Evolutionary conservation across 2,329 filamentous ascomycete species (phyloP).

Genomic region (Aspergillus ibericus): DNA sequence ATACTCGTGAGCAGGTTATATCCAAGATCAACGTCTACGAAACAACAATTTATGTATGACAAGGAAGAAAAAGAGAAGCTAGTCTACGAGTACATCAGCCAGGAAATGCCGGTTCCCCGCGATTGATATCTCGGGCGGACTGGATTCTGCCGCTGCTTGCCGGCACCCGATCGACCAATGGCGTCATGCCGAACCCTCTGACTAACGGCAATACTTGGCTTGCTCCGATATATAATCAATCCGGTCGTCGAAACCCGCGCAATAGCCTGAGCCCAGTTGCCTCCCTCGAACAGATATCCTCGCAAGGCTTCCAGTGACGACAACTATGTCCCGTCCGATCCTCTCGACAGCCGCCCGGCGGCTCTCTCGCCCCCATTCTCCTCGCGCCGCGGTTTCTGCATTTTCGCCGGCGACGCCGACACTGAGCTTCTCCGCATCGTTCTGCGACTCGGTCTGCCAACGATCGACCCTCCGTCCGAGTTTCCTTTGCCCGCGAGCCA

Average conservation of each 20-base stretch:
- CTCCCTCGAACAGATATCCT: neutral
- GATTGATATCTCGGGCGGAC: constrained; percentile 7
- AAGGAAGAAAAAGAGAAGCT: neutral
- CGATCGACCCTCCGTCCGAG: constrained; percentile 12
- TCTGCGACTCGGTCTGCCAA: constrained; percentile 23
- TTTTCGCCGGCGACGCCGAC: constrained; percentile 26
- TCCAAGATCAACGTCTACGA: neutral
- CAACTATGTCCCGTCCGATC: constrained; percentile 32
- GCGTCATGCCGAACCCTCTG: constrained; percentile 25
- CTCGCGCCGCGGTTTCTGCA: constrained; percentile 14
- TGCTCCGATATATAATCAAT: constrained; percentile 27
- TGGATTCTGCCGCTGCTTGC: constrained; percentile 29
- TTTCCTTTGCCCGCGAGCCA: neutral
- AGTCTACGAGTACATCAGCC: neutral
- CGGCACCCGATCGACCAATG: constrained; percentile 31
- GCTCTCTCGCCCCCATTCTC: constrained; percentile 21
- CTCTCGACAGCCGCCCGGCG: constrained; percentile 27
- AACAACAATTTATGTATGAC: neutral
- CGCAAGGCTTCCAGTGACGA: neutral
- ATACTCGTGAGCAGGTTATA: neutral
- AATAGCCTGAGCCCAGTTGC: neutral
- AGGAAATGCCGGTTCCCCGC: constrained; percentile 8
- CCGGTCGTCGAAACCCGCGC: constrained; percentile 2
- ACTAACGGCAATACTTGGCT: constrained; percentile 26
- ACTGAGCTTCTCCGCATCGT: constrained; percentile 31